Evolutionary conservation across 139 green algal species (phyloP).

Genomic region (Haematococcus lacustris): DNA sequence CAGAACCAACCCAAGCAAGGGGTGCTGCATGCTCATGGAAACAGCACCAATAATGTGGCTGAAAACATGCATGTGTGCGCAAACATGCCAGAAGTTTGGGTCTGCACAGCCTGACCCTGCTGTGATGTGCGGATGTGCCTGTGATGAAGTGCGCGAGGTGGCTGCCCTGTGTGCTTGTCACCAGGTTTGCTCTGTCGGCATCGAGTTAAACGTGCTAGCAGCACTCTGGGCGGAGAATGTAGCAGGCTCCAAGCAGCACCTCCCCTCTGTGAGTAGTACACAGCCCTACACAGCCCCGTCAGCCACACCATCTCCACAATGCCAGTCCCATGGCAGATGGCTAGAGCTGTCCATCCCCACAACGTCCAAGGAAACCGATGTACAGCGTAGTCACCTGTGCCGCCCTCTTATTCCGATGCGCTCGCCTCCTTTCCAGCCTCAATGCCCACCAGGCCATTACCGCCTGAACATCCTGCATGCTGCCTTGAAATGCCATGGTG

Average conservation of each 20-base stretch:
- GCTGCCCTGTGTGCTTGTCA: too few species aligned
- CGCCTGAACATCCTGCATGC: not conserved
- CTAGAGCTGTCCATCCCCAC: not conserved
- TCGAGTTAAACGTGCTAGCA: constrained; percentile 7
- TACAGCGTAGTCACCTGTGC: not conserved
- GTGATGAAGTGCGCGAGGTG: too few species aligned
- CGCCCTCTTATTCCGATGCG: not conserved
- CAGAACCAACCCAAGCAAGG: not conserved
- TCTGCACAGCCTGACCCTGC: constrained; percentile 1
- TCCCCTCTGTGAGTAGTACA: not conserved
- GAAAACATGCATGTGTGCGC: not conserved
- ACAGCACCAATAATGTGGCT: not conserved
- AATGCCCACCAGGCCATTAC: not conserved
- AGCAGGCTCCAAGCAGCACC: not conserved
- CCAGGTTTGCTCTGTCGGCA: too few species aligned
- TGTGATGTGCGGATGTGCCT: not conserved
- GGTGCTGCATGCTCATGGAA: not conserved
- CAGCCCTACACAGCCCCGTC: too few species aligned
- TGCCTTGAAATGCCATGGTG: not conserved
- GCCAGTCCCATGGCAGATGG: too few species aligned
- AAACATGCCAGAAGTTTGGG: not conserved
- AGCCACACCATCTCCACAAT: too few species aligned
- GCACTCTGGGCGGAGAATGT: not conserved
- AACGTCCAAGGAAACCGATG: not conserved
- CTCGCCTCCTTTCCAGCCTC: not conserved